Evolutionary conservation across 1,139 yeast genomes (phyloP).

Genomic region (Chernovozyma aurita): DNA sequence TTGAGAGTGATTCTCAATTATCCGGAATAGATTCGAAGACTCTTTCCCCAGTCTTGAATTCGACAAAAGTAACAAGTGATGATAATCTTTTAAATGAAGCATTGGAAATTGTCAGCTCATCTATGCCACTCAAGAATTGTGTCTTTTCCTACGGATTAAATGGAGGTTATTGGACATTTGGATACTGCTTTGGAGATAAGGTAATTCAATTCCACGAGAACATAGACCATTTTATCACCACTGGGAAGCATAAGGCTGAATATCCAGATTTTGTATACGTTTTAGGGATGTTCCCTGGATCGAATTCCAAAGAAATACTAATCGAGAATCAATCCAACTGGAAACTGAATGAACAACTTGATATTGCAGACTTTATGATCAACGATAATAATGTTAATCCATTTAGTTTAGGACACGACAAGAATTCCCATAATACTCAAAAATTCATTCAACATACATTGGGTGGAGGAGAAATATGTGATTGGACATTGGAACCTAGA

Average conservation of each 20-base stretch:
- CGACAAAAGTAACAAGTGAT: constrained; percentile 14
- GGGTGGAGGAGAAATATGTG: constrained; percentile 66
- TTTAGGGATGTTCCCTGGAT: constrained; percentile 40
- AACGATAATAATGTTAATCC: constrained; percentile 18
- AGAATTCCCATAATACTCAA: constrained; percentile 9
- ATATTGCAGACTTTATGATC: constrained; percentile 17
- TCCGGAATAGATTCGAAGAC: neutral
- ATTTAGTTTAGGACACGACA: constrained; percentile 10
- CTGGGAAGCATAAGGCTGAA: constrained; percentile 29
- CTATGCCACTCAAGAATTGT: constrained; percentile 24
- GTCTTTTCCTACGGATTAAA: constrained; percentile 30
- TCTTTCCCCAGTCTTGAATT: neutral
- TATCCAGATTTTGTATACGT: constrained; percentile 37
- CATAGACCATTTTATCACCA: constrained; percentile 18
- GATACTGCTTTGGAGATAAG: constrained; percentile 50
- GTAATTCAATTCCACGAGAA: constrained; percentile 56
- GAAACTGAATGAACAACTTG: constrained; percentile 9
- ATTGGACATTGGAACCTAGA: constrained; percentile 61
- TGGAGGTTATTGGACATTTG: constrained; percentile 63
- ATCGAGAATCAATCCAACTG: constrained; percentile 23
- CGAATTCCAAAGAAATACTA: constrained; percentile 14
- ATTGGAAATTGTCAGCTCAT: constrained; percentile 14
- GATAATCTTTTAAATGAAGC: constrained; percentile 19
- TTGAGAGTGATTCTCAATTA: neutral
- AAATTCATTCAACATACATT: constrained; percentile 51